phyloP scores from a whole-genome alignment of 169 alveolate species.

The Plasmodium sp. region DNA sequence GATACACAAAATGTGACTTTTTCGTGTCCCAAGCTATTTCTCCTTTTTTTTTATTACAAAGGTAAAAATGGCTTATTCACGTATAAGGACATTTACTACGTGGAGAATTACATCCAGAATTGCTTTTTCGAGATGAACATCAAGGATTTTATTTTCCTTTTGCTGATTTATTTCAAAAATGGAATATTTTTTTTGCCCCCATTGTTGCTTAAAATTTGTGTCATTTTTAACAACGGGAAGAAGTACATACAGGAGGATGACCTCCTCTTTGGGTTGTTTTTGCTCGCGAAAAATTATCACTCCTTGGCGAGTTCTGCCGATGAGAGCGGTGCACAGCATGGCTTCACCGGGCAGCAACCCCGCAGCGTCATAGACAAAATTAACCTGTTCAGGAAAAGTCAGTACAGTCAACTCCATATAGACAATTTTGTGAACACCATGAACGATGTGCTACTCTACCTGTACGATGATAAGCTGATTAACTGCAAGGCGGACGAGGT shows the following conservation, averaged over 20 bases:
- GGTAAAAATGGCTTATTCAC: slow-evolving; percentile 55
- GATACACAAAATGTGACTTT: neutral
- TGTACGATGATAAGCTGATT: slow-evolving; percentile 41
- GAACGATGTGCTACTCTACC: slow-evolving; percentile 25
- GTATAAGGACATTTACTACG: slow-evolving; percentile 49
- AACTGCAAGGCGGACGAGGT: slow-evolving; percentile 37
- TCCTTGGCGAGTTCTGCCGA: neutral
- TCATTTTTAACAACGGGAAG: slow-evolving; percentile 52
- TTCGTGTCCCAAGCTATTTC: slow-evolving; percentile 56
- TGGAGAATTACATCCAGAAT: slow-evolving; percentile 47
- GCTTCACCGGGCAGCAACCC: neutral
- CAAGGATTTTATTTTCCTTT: slow-evolving; percentile 33
- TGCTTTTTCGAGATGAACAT: slow-evolving; percentile 43
- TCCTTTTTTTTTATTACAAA: slow-evolving; percentile 65
- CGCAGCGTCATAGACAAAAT: neutral
- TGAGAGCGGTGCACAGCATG: neutral
- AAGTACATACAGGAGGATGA: slow-evolving; percentile 11
- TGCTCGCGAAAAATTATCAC: slow-evolving; percentile 66
- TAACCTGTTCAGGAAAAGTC: slow-evolving; percentile 35
- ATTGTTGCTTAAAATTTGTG: slow-evolving; percentile 39
- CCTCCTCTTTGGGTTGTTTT: slow-evolving; percentile 19
- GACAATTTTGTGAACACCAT: slow-evolving; percentile 17
- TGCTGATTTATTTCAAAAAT: slow-evolving; percentile 49
- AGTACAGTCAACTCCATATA: slow-evolving; percentile 36
- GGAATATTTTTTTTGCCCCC: slow-evolving; percentile 30